Percentiles rank a stretch among this genome's conserved stretches.
These are phyloP conservation scores for Pseudogymnoascus sp. DNA, from an alignment of 2,329 filamentous ascomycete species.

Conservation along the genomic window DNA sequence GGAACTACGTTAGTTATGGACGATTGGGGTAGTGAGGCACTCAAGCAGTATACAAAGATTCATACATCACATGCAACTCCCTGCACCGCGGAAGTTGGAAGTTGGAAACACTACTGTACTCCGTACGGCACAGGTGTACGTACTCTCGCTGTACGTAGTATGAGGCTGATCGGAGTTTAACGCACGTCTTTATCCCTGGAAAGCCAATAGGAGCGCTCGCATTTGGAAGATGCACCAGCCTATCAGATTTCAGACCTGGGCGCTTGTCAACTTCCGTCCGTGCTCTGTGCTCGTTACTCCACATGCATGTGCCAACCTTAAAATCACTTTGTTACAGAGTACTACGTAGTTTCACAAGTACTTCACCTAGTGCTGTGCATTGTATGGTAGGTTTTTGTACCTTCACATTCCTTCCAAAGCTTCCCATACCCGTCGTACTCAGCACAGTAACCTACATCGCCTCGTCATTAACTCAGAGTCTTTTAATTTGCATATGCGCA, in stretches of 20 bases:
- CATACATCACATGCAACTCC: background rate
- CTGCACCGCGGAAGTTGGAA: background rate
- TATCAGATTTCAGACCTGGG: background rate
- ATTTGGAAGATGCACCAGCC: background rate
- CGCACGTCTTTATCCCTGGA: background rate
- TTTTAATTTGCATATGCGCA: background rate
- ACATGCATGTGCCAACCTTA: conserved; percentile 7
- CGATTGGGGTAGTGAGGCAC: background rate
- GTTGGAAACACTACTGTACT: background rate
- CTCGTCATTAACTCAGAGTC: background rate
- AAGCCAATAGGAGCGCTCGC: background rate
- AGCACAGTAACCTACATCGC: background rate
- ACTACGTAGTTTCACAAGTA: conserved; percentile 6
- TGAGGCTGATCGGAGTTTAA: conserved; percentile 5
- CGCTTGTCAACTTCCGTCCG: background rate
- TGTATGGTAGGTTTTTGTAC: background rate
- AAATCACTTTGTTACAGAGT: background rate
- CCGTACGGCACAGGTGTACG: background rate
- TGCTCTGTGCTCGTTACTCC: background rate
- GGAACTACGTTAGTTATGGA: background rate
- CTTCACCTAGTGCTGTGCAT: background rate
- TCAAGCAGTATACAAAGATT: background rate
- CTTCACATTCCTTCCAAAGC: background rate
- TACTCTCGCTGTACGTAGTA: background rate
- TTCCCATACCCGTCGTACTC: background rate